phyloP scores from a whole-genome alignment of 768 basidiomycete species.

The Tulasnella sp. region DNA sequence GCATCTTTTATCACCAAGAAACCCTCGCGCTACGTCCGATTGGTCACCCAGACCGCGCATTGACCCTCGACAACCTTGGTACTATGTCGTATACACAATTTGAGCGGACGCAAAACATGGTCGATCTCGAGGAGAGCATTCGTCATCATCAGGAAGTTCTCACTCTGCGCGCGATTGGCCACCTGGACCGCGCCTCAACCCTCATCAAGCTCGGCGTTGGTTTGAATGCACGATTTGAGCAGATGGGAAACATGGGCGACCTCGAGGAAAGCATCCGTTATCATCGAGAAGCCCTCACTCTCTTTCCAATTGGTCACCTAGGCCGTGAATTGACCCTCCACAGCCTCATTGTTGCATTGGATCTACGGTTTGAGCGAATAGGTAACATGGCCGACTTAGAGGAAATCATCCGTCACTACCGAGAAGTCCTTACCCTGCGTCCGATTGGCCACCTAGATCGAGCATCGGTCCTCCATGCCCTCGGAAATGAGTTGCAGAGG shows the following conservation, averaged over 20 bases:
- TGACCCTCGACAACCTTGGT: not conserved
- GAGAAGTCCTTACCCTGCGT: not conserved
- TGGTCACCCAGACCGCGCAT: too few species aligned
- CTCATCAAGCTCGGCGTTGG: slow-evolving; percentile 13
- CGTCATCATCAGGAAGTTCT: slow-evolving; percentile 3
- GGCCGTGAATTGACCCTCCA: not conserved
- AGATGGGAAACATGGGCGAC: slow-evolving; percentile 1
- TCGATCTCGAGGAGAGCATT: slow-evolving; percentile 25
- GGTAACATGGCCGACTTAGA: slow-evolving; percentile 7
- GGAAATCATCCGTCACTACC: slow-evolving; percentile 2
- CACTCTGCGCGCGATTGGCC: not conserved
- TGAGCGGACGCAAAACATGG: slow-evolving; percentile 10
- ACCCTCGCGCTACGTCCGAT: too few species aligned
- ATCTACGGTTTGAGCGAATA: slow-evolving; percentile 1
- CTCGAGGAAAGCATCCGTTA: slow-evolving; percentile 10
- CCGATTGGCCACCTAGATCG: not conserved
- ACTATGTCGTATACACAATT: slow-evolving; percentile 22
- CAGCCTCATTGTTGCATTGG: slow-evolving; percentile 1
- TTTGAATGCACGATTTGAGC: not conserved
- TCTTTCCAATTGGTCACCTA: slow-evolving; percentile 2
- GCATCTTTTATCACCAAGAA: too few species aligned
- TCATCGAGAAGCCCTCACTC: not conserved
- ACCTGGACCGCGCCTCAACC: not conserved
- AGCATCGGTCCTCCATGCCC: not conserved
- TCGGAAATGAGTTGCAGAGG: not conserved